Evolutionary conservation across 2,329 filamentous ascomycete species (phyloP).

Genomic region (Diaporthe vexans): DNA sequence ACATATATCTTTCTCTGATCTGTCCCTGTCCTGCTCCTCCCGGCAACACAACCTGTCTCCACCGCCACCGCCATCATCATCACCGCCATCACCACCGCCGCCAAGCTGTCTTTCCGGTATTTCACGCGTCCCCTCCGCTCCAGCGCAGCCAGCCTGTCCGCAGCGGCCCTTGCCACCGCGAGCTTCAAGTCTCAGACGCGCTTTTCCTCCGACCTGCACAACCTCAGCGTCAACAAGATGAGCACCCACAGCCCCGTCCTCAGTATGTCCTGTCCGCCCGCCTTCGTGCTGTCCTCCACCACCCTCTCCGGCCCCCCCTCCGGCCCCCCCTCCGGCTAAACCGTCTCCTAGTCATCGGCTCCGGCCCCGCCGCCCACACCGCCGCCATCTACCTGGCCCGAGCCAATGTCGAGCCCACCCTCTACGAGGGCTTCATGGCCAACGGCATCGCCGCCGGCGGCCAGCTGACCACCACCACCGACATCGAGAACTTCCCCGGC

Average conservation of each 20-base stretch:
- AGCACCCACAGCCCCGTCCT: conserved; percentile 85
- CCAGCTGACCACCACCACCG: conserved; percentile 97
- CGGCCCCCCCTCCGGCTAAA: conserved; percentile 69
- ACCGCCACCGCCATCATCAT: neutral
- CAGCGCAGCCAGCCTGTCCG: conserved; percentile 78
- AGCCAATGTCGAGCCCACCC: conserved; percentile 92
- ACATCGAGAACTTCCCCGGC: conserved; percentile 98
- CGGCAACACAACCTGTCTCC: too few relatives aligned
- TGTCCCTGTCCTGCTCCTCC: neutral
- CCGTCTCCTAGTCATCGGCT: conserved; percentile 79
- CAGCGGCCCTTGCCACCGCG: conserved; percentile 76
- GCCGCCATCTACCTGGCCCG: conserved; percentile 96
- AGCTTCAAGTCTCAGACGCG: conserved; percentile 68
- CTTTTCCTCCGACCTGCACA: conserved; percentile 53
- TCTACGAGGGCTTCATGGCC: conserved; percentile 98
- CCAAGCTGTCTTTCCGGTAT: conserved; percentile 93
- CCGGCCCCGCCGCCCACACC: conserved; percentile 96
- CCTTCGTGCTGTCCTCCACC: conserved; percentile 36
- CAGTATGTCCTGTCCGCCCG: conserved; percentile 69
- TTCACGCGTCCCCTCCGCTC: conserved; percentile 84
- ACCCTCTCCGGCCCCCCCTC: conserved; percentile 62
- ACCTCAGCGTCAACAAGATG: conserved; percentile 73
- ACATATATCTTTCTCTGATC: conserved; percentile 10
- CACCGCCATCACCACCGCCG: conserved; percentile 73
- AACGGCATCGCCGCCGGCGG: conserved; percentile 96